Conservation (phyloP, 2,329 filamentous ascomycete genomes). For the Claviceps purpurea region DNA sequence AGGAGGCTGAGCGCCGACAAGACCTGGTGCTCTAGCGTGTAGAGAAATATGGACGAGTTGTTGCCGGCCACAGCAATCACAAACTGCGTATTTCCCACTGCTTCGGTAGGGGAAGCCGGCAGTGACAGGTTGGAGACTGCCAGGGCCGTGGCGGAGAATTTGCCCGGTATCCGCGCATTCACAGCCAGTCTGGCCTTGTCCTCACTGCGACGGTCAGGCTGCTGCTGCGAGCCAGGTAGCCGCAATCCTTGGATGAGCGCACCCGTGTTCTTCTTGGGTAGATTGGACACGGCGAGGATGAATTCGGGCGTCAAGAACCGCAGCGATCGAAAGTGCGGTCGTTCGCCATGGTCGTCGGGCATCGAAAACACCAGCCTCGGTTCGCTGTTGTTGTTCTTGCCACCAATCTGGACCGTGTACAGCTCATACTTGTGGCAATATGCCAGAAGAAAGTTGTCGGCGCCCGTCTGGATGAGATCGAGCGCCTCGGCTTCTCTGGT, state of each 20-base stretch:
- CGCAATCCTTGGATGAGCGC: conserved; percentile 44
- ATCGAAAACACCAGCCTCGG: conserved; percentile 44
- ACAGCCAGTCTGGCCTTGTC: conserved; percentile 35
- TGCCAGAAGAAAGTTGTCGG: conserved; percentile 54
- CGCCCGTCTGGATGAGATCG: conserved; percentile 49
- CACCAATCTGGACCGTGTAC: conserved; percentile 47
- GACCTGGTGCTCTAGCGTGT: conserved; percentile 58
- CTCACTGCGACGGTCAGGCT: neutral
- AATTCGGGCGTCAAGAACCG: conserved; percentile 47
- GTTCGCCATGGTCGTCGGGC: conserved; percentile 30
- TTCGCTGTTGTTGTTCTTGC: conserved; percentile 31
- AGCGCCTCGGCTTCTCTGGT: conserved; percentile 51
- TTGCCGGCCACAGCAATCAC: conserved; percentile 69
- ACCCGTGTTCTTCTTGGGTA: conserved; percentile 41
- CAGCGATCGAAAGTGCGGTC: conserved; percentile 42
- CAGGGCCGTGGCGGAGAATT: conserved; percentile 62
- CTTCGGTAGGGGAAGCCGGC: conserved; percentile 32
- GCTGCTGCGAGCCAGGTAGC: conserved; percentile 25
- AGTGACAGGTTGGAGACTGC: conserved; percentile 59
- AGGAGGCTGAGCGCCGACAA: conserved; percentile 34
- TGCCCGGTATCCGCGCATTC: conserved; percentile 45
- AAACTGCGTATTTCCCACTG: conserved; percentile 57
- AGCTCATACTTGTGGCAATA: conserved; percentile 71
- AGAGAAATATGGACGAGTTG: conserved; percentile 65
- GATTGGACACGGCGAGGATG: conserved; percentile 42